Percentiles rank a stretch among this genome's conserved stretches.
These are phyloP conservation scores for Pittosporum tobira DNA, from an alignment of 129 eudicot species.

Conservation along the genomic window DNA sequence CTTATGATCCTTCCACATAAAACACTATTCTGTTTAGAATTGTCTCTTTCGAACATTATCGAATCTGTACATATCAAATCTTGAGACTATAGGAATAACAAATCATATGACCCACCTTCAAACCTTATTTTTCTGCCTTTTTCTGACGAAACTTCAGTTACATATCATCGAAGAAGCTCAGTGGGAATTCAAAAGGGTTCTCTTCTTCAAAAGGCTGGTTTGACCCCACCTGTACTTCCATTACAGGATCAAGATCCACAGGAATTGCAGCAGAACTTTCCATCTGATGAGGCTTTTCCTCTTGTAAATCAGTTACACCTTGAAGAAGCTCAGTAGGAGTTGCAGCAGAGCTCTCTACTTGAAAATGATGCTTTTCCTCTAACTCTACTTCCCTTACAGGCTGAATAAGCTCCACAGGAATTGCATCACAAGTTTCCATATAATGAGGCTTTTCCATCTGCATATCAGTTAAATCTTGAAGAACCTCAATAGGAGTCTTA, in stretches of 20 bases:
- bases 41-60: constrained; percentile 23
- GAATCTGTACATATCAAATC: constrained; percentile 49
- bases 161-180: neutral
- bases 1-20: constrained; percentile 50
- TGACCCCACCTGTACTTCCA: constrained; percentile 4
- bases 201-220: constrained; percentile 2
- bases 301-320: neutral
- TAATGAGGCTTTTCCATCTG: constrained; percentile 9
- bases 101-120: constrained; percentile 9
- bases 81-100: constrained; percentile 29
- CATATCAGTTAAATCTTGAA: constrained; percentile 7
- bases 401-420: constrained; percentile 5
- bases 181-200: neutral
- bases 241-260: constrained; percentile 5
- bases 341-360: neutral
- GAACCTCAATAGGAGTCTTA: constrained; percentile 12
- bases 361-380: neutral
- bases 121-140: neutral
- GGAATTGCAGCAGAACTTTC: neutral
- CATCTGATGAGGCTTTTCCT: neutral
- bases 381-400: neutral
- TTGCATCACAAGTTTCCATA: constrained; percentile 5
- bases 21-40: constrained; percentile 22
- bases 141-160: neutral
- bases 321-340: neutral